These are phyloP conservation scores for Aspergillus sp. DNA, from an alignment of 2,329 filamentous ascomycete genomes.

Conservation along the genomic window DNA sequence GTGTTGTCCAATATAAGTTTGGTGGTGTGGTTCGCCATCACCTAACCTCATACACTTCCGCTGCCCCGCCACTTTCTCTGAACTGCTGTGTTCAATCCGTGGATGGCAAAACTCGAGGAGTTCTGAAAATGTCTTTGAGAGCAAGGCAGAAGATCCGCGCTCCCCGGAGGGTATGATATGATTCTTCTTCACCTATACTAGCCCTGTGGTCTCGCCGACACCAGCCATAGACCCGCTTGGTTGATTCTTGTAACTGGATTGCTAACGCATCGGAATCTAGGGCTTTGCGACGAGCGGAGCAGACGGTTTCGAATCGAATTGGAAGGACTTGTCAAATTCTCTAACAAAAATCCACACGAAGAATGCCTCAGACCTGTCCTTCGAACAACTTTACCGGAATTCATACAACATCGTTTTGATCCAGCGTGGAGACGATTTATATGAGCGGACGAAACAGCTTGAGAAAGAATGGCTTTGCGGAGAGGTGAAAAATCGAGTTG, in stretches of 20 bases:
- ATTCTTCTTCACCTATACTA: background rate
- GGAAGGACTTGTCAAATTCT: slow-evolving; percentile 73
- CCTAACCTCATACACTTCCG: background rate
- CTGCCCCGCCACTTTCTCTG: slow-evolving; percentile 7
- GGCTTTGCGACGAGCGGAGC: slow-evolving; percentile 56
- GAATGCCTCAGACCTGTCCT: slow-evolving; percentile 85
- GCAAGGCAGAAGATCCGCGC: slow-evolving; percentile 65
- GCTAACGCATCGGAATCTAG: slow-evolving; percentile 39
- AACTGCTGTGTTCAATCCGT: background rate
- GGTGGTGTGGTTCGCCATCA: slow-evolving; percentile 11
- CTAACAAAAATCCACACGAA: slow-evolving; percentile 87
- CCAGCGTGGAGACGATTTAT: slow-evolving; percentile 80
- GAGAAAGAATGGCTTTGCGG: slow-evolving; percentile 78
- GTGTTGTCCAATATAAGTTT: background rate
- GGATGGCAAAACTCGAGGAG: slow-evolving; percentile 10
- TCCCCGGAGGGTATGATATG: slow-evolving; percentile 64
- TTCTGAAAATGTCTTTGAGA: slow-evolving; percentile 51
- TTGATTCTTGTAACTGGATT: background rate
- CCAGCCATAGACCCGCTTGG: background rate
- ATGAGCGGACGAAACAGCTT: slow-evolving; percentile 75
- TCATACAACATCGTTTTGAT: slow-evolving; percentile 91
- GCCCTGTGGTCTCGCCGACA: background rate
- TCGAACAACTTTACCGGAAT: slow-evolving; percentile 91
- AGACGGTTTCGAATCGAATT: slow-evolving; percentile 82
- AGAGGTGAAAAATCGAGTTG: slow-evolving; percentile 70